phyloP scores from a whole-genome alignment of 78 protist species.

The Dictyostelium brefeldianum region DNA sequence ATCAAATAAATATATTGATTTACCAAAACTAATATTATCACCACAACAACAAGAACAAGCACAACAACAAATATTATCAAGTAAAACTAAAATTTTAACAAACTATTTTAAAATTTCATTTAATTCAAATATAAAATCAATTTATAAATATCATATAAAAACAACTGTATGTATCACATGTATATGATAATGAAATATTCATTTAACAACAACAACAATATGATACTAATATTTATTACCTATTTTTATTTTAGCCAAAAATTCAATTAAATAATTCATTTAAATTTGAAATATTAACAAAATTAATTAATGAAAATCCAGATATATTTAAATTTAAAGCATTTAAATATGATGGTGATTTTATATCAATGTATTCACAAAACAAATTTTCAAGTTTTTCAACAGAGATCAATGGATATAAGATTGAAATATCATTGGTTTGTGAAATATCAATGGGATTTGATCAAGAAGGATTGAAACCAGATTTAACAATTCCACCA shows the following conservation, averaged over 20 bases:
- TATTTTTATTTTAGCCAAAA: background rate
- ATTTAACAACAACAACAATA: background rate
- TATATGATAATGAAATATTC: no score
- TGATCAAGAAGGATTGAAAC: background rate
- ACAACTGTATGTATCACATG: background rate
- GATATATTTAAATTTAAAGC: background rate
- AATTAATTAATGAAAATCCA: background rate
- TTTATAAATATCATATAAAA: constrained; percentile 4
- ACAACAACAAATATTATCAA: background rate
- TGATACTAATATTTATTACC: background rate
- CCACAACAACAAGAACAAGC: background rate
- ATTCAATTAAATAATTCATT: background rate
- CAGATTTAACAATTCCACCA: no score
- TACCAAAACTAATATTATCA: no score
- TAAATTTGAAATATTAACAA: background rate
- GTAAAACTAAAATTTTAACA: background rate
- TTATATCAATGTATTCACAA: constrained; percentile 10
- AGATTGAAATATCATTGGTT: background rate
- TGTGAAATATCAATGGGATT: background rate
- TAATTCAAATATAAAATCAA: background rate
- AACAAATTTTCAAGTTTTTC: background rate
- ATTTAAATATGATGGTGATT: constrained; percentile 56
- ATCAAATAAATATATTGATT: no score
- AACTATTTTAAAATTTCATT: background rate
- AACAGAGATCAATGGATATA: background rate